phyloP scores from a whole-genome alignment of 495 filamentous ascomycete genomes.

The Penicillium fimorum region DNA sequence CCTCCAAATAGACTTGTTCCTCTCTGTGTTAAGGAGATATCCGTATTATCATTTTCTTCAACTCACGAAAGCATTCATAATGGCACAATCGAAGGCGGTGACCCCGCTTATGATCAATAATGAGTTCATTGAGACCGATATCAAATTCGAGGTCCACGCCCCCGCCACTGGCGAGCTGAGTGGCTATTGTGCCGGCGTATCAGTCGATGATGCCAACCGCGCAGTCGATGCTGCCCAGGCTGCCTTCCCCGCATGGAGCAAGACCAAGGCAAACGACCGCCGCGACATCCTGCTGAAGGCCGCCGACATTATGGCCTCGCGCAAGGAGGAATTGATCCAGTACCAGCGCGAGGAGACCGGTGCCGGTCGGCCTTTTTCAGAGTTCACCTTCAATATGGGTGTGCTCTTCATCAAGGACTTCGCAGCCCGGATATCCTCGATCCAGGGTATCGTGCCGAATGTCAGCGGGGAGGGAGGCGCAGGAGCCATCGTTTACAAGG shows the following conservation, averaged over 20 bases:
- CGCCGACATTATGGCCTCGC: conserved; percentile 61
- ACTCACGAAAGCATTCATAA: background rate
- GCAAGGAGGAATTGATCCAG: conserved; percentile 57
- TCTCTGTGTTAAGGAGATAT: background rate
- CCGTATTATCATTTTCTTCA: background rate
- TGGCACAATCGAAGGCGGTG: conserved; percentile 20
- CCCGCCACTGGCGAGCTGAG: conserved; percentile 62
- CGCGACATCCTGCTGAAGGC: conserved; percentile 70
- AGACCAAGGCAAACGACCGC: conserved; percentile 56
- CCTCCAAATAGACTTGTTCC: background rate
- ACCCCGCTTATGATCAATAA: conserved; percentile 75
- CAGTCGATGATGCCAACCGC: conserved; percentile 56
- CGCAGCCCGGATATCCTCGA: conserved; percentile 58
- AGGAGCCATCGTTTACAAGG: conserved; percentile 65
- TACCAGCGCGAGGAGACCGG: conserved; percentile 71
- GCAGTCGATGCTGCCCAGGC: conserved; percentile 53
- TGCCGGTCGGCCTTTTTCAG: conserved; percentile 43
- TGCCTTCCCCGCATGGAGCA: conserved; percentile 70
- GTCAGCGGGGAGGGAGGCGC: conserved; percentile 45
- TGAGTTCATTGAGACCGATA: conserved; percentile 57
- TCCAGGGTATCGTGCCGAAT: conserved; percentile 61
- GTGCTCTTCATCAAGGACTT: conserved; percentile 64
- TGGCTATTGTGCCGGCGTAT: conserved; percentile 61
- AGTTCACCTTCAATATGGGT: conserved; percentile 58
- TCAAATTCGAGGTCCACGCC: conserved; percentile 64